Evolutionary conservation across 768 basidiomycete genomes (phyloP), one percentile per base, ranked within the genome.

Genomic region (Auriculariales sp.): DNA sequence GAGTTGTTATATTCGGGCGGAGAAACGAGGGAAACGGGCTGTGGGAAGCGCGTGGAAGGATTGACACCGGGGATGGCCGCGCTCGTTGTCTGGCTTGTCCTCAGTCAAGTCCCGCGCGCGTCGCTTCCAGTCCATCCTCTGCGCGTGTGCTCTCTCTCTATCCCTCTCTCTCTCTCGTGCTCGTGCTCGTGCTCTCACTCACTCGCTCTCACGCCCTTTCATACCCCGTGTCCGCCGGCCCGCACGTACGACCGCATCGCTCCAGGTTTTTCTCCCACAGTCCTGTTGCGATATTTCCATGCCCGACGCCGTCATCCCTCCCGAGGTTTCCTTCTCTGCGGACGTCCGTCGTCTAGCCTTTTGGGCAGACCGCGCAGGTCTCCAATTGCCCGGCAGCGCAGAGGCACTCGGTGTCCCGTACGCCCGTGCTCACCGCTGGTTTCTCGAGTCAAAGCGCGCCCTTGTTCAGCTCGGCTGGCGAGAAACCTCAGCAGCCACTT

Each of bases 271-370:
- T 45, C 34, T 46, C 39, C 28, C 28, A 12, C 24, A 12, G 5
- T 48, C 22, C 28, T 14, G 28, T n/a, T 24, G 31, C 22, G n/a
- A 14, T 6, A 33, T 10, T 25, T 47, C 25, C 64, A 67, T 30
- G 61, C 63, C 55, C 64, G 27, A 63, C 63, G n/a, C 58, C 5
- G 68, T 72, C 47, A 55, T 62, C 29, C 60, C 64, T 35, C 75
- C 72, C 33, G 71, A 84, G 59, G 76, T 88, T 63, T 72, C 81
- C 53, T 89, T 88, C 62, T 85, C 82, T 55, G 79, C 78, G 63
- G 79, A 85, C 59, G 82, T 89, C 62, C 71, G 71, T 51, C 79
- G 81, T 62, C 84, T 90, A 80, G 83, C 87, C 65, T 79, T 73
- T 52, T 90, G 86, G 86, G 82, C 87, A 0, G 71, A 67, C 49